Evolutionary conservation across 768 basidiomycete species (phyloP).

Genomic region (Collybia sordida): DNA sequence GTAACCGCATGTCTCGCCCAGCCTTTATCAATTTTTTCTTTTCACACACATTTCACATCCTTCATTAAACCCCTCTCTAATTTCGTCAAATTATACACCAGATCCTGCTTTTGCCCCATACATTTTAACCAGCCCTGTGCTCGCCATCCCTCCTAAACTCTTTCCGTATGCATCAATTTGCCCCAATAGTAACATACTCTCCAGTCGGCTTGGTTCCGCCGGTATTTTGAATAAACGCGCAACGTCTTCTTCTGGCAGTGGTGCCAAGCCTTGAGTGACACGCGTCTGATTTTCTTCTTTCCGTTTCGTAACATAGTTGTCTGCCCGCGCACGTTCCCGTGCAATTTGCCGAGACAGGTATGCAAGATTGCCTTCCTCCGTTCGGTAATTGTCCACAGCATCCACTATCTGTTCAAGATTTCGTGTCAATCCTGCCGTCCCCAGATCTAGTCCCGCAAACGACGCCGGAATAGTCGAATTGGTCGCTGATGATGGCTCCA

Average conservation of each 20-base stretch:
- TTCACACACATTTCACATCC: not conserved
- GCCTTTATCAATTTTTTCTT: no score
- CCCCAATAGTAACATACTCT: slow-evolving; percentile 82
- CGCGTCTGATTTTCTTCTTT: slow-evolving; percentile 85
- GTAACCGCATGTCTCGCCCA: no score
- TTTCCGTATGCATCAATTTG: slow-evolving; percentile 86
- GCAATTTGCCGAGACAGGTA: slow-evolving; percentile 87
- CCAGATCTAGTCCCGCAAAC: slow-evolving; percentile 70
- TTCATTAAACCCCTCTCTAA: slow-evolving; percentile 6
- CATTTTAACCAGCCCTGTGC: slow-evolving; percentile 80
- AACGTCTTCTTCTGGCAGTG: slow-evolving; percentile 87
- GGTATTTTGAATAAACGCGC: slow-evolving; percentile 86
- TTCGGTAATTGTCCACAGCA: slow-evolving; percentile 80
- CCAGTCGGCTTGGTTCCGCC: slow-evolving; percentile 83
- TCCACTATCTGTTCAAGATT: slow-evolving; percentile 87
- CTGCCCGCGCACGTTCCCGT: slow-evolving; percentile 78
- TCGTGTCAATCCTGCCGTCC: slow-evolving; percentile 64
- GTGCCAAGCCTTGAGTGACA: slow-evolving; percentile 78
- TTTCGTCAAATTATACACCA: no score
- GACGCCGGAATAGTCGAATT: slow-evolving; percentile 53
- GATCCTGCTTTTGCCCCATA: slow-evolving; percentile 57
- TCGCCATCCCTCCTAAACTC: slow-evolving; percentile 65
- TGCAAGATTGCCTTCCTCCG: slow-evolving; percentile 90
- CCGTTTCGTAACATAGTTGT: slow-evolving; percentile 77
- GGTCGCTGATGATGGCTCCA: slow-evolving; percentile 35